phyloP scores from a whole-genome alignment of 2,329 filamentous ascomycete species.

The Leptographium flavum region DNA sequence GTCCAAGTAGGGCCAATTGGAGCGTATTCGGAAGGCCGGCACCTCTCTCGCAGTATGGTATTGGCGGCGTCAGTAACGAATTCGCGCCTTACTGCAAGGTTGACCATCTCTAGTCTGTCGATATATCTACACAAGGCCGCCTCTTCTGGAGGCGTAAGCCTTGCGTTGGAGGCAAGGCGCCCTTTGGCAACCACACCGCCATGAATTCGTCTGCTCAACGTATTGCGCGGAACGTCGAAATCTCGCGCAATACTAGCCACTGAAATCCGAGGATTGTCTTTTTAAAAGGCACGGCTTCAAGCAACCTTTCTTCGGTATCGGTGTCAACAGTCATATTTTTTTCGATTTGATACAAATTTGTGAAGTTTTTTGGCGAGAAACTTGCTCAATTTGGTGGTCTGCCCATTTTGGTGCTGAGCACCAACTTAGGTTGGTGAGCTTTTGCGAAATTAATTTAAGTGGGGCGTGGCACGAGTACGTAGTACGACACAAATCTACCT shows the following conservation, averaged over 20 bases:
- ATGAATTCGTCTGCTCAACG: background rate
- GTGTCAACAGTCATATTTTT: background rate
- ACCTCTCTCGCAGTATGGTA: background rate
- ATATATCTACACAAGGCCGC: background rate
- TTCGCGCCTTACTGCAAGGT: background rate
- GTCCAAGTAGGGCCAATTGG: background rate
- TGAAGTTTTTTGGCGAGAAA: background rate
- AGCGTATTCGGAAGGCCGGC: background rate
- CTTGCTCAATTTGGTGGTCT: background rate
- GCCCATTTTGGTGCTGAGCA: background rate
- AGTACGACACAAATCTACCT: no score
- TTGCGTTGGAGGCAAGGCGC: background rate
- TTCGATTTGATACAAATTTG: background rate
- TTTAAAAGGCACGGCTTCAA: background rate
- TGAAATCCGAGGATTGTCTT: background rate
- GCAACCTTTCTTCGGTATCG: background rate
- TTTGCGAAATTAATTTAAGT: background rate
- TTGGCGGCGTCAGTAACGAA: background rate
- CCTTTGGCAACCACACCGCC: background rate
- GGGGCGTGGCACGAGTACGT: background rate
- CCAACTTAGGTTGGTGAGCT: background rate
- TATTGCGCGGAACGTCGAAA: background rate
- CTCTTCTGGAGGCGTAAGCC: background rate
- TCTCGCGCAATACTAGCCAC: background rate
- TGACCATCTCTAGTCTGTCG: background rate